phyloP scores from a whole-genome alignment of 257 asterid species.

The Forsythia viridissima region DNA sequence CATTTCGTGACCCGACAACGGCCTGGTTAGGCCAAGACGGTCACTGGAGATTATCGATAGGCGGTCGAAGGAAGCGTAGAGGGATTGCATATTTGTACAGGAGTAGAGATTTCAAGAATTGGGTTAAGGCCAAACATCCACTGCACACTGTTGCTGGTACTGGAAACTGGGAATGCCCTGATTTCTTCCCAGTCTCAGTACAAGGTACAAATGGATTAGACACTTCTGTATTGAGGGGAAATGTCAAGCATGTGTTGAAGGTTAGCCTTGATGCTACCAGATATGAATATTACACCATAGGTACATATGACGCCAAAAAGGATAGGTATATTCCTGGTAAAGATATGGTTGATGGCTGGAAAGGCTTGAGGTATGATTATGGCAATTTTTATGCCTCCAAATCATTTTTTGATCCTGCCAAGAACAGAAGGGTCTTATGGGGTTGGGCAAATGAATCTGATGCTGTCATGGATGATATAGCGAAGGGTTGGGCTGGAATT shows the following conservation, averaged over 20 bases:
- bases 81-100: conserved; percentile 58
- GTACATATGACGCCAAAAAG: conserved; percentile 33
- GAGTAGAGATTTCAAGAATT: conserved; percentile 54
- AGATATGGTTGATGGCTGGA: conserved; percentile 50
- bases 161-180: conserved; percentile 78
- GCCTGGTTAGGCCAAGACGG: conserved; percentile 70
- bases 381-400: conserved; percentile 84
- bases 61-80: conserved; percentile 38
- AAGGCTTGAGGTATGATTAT: conserved; percentile 63
- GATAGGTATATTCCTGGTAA: conserved; percentile 52
- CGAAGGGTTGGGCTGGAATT: conserved; percentile 74
- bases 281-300: conserved; percentile 61
- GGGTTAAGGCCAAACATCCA: conserved; percentile 52
- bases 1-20: conserved; percentile 80
- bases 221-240: conserved; percentile 39
- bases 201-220: conserved; percentile 42
- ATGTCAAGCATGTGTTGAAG: conserved; percentile 58
- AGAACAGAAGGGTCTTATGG: conserved; percentile 65
- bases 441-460: conserved; percentile 78
- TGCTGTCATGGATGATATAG: conserved; percentile 40
- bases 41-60: conserved; percentile 53
- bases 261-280: conserved; percentile 58
- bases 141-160: conserved; percentile 47
- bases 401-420: conserved; percentile 59
- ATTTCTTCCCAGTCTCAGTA: conserved; percentile 60